Percentiles rank a stretch among this genome's conserved stretches.
These are phyloP conservation scores for Beauveria rudraprayagi DNA, from an alignment of 2,329 filamentous ascomycete species.

Conservation along the genomic window DNA sequence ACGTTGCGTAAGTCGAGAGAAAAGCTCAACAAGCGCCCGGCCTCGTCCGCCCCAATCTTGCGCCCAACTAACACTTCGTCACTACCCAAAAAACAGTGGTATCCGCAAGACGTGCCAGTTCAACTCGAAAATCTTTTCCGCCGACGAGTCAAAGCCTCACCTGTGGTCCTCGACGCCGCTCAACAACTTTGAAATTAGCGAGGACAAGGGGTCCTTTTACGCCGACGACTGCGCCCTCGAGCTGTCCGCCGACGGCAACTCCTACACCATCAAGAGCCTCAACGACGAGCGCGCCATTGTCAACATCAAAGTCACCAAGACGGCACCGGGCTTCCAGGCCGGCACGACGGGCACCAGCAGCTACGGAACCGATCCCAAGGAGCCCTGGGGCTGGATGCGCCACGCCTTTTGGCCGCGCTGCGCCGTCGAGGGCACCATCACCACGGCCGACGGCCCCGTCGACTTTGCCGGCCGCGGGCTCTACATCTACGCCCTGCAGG, in stretches of 20 bases:
- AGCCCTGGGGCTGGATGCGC: constrained; percentile 88
- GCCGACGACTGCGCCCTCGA: constrained; percentile 80
- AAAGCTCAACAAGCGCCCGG: background rate
- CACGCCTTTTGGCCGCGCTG: constrained; percentile 94
- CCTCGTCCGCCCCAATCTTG: background rate
- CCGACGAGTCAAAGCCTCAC: constrained; percentile 61
- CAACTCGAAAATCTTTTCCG: constrained; percentile 85
- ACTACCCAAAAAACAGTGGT: constrained; percentile 48
- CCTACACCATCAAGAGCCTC: constrained; percentile 85
- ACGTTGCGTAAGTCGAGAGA: constrained; percentile 65
- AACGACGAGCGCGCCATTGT: constrained; percentile 74
- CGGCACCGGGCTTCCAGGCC: constrained; percentile 72
- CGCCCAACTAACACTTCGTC: constrained; percentile 17
- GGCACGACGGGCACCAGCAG: constrained; percentile 77
- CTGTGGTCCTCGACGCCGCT: constrained; percentile 81
- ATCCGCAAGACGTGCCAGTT: constrained; percentile 88
- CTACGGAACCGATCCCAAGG: constrained; percentile 75
- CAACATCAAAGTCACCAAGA: constrained; percentile 72
- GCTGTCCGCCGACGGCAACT: constrained; percentile 73
- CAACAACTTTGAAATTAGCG: constrained; percentile 72
- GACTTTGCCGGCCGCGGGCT: constrained; percentile 75
- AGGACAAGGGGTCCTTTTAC: constrained; percentile 74
- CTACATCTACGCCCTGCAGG: constrained; percentile 81
- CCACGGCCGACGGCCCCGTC: constrained; percentile 64
- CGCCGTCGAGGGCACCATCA: constrained; percentile 71